Percentiles rank a stretch among this genome's conserved stretches.
These are phyloP conservation scores for Ramichloridium luteum DNA, from an alignment of 2,329 filamentous ascomycete genomes.

Conservation along the genomic window DNA sequence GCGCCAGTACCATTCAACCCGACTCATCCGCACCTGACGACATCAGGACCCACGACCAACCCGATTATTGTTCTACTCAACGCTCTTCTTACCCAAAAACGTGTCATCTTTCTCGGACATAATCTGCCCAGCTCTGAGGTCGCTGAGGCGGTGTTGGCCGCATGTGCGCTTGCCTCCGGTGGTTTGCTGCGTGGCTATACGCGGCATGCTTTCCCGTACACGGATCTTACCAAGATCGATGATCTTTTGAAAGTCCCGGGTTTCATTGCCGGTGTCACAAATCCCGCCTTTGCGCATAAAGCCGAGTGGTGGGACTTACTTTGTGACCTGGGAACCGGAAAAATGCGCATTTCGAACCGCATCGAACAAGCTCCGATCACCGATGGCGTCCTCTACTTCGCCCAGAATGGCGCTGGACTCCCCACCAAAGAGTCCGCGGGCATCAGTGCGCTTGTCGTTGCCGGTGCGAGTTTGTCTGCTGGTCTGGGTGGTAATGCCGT, in stretches of 20 bases:
- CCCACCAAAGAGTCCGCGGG: constrained; percentile 7
- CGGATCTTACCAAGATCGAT: constrained; percentile 93
- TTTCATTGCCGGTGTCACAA: constrained; percentile 95
- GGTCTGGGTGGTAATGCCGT: constrained; percentile 20
- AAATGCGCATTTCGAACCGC: constrained; percentile 84
- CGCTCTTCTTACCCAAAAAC: constrained; percentile 88
- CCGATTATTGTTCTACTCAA: constrained; percentile 92
- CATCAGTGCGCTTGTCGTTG: constrained; percentile 18
- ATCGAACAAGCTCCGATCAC: constrained; percentile 72
- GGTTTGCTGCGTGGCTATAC: constrained; percentile 90
- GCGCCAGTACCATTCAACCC: constrained; percentile 66
- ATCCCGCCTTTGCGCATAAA: constrained; percentile 88
- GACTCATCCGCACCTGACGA: constrained; percentile 84
- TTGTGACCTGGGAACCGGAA: constrained; percentile 81
- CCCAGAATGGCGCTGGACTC: constrained; percentile 42
- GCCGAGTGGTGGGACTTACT: constrained; percentile 97
- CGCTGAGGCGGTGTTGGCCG: constrained; percentile 94
- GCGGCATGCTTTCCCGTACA: constrained; percentile 93
- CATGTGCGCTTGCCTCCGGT: constrained; percentile 84
- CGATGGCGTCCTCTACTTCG: constrained; percentile 77
- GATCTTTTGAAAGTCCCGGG: constrained; percentile 91
- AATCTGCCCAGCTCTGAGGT: constrained; percentile 92
- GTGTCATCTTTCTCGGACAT: constrained; percentile 89
- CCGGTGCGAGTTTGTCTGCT: constrained; percentile 26
- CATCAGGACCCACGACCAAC: constrained; percentile 77